Evolutionary conservation across 352 stramenopile species (phyloP).

Genomic region (Globisporangium emineosum): DNA sequence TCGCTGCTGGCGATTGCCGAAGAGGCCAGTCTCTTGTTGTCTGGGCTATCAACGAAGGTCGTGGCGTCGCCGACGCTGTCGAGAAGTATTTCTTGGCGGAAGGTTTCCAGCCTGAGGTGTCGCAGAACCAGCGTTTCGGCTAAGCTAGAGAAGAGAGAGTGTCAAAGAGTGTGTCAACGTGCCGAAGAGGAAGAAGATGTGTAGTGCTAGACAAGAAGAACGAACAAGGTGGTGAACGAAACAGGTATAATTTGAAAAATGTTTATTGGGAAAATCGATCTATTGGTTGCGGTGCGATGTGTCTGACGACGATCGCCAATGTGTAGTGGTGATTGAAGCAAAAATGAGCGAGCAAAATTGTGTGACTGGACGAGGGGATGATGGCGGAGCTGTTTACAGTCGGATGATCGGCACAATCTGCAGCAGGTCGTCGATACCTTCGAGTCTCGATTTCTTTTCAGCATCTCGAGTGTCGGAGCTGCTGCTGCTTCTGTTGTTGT

Average conservation of each 20-base stretch:
- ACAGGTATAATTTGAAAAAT: conserved; percentile 11
- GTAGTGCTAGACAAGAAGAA: conserved; percentile 11
- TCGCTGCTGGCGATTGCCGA: conserved; percentile 96
- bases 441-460: conserved; percentile 5
- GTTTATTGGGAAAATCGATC: conserved; percentile 8
- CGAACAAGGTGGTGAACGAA: neutral
- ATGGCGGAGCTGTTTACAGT: conserved; percentile 11
- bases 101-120: conserved; percentile 73
- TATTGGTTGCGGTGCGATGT: neutral
- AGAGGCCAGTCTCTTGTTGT: conserved; percentile 97
- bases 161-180: conserved; percentile 6
- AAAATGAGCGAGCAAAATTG: neutral
- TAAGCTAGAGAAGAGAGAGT: conserved; percentile 23
- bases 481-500: conserved; percentile 32
- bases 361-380: neutral
- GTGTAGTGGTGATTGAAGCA: neutral
- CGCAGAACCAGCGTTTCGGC: conserved; percentile 75
- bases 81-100: conserved; percentile 83
- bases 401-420: conserved; percentile 30
- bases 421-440: conserved; percentile 15
- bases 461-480: neutral
- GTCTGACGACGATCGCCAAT: neutral
- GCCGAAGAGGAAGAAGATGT: neutral
- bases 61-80: conserved; percentile 88
- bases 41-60: conserved; percentile 98